Conservation (phyloP, 495 filamentous ascomycete genomes). For the Aspergillus biplanus region DNA sequence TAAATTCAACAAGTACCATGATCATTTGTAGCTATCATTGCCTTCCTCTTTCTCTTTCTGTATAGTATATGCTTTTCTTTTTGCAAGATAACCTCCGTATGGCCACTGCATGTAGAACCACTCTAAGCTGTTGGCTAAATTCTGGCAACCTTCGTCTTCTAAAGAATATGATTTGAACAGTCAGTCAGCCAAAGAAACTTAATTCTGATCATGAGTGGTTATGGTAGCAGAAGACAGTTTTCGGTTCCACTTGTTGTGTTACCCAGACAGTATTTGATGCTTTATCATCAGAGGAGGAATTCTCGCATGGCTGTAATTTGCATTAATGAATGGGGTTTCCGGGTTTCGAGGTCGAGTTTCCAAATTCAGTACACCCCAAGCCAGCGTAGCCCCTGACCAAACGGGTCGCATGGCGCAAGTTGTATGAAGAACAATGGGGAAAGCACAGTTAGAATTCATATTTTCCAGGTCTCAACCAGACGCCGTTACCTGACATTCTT, state of each 20-base stretch:
- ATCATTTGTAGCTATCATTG: not conserved
- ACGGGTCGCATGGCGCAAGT: too few species aligned
- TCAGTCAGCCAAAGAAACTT: conserved; percentile 3
- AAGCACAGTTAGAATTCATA: too few species aligned
- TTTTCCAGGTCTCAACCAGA: too few species aligned
- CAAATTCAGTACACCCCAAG: too few species aligned
- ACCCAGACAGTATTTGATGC: not conserved
- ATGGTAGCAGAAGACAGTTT: not conserved
- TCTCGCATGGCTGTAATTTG: too few species aligned
- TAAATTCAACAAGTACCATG: not conserved
- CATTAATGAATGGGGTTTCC: too few species aligned
- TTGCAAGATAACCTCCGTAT: not conserved
- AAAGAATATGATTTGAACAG: not conserved
- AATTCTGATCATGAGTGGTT: not conserved
- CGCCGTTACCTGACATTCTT: too few species aligned
- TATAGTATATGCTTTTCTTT: not conserved
- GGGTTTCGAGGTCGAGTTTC: too few species aligned
- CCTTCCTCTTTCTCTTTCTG: not conserved
- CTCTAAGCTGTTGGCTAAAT: not conserved
- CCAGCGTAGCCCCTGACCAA: too few species aligned
- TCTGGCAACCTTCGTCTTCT: not conserved
- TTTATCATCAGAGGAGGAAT: too few species aligned
- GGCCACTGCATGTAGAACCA: not conserved
- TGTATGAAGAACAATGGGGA: too few species aligned
- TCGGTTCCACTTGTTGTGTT: not conserved